phyloP scores from a whole-genome alignment of 2,329 filamentous ascomycete genomes.

The Knufia petricola region DNA sequence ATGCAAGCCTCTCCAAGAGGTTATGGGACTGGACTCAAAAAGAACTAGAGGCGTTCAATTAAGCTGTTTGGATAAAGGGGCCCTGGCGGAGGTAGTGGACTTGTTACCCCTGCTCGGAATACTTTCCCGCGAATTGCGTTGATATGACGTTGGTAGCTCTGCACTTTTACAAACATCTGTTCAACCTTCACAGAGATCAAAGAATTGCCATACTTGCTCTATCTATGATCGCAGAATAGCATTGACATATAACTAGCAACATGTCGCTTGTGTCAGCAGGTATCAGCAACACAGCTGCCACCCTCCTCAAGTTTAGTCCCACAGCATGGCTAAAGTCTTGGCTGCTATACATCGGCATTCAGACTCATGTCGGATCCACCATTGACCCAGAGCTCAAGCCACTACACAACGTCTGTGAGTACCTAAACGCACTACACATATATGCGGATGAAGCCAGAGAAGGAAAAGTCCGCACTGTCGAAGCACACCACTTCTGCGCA shows the following conservation, averaged over 20 bases:
- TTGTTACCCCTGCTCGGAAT: not conserved
- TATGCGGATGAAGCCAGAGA: slow-evolving; percentile 58
- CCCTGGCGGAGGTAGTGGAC: not conserved
- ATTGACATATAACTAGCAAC: too few relatives aligned
- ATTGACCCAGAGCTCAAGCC: slow-evolving; percentile 50
- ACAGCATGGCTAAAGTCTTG: slow-evolving; percentile 22
- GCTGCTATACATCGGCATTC: slow-evolving; percentile 21
- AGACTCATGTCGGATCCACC: slow-evolving; percentile 17
- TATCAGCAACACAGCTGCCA: slow-evolving; percentile 14
- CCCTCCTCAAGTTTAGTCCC: slow-evolving; percentile 17
- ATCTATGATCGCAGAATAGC: too few relatives aligned
- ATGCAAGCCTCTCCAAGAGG: slow-evolving; percentile 25
- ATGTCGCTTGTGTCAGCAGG: slow-evolving; percentile 8
- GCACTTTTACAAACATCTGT: too few relatives aligned
- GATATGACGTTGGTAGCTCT: too few relatives aligned
- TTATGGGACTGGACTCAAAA: slow-evolving; percentile 32
- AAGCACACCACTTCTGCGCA: slow-evolving; percentile 77
- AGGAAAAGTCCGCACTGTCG: slow-evolving; percentile 49
- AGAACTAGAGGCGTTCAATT: slow-evolving; percentile 14
- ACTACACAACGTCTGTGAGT: slow-evolving; percentile 65
- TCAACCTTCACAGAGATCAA: too few relatives aligned
- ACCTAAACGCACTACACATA: slow-evolving; percentile 78
- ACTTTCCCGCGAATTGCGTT: too few relatives aligned
- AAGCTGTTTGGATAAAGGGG: not conserved
- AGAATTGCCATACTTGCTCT: too few relatives aligned